These are phyloP conservation scores for Scedosporium boydii DNA, from an alignment of 2,329 filamentous ascomycete genomes.

Conservation along the genomic window DNA sequence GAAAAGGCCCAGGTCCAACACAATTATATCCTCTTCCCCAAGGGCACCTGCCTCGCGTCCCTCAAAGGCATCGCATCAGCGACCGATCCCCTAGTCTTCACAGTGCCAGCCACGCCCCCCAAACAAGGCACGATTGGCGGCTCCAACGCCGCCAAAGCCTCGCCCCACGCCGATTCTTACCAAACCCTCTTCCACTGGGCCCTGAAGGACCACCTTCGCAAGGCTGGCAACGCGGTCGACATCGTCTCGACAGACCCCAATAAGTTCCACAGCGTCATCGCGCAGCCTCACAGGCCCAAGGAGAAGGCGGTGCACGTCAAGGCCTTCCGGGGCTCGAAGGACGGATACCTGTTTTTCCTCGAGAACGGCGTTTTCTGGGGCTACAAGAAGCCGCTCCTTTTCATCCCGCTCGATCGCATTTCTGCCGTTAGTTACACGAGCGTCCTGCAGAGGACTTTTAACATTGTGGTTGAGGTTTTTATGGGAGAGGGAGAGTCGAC, in stretches of 20 bases:
- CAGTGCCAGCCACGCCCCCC: constrained; percentile 47
- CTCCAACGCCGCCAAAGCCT: constrained; percentile 35
- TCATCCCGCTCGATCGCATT: constrained; percentile 52
- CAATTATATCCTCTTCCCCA: constrained; percentile 56
- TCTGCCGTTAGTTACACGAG: constrained; percentile 57
- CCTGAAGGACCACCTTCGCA: constrained; percentile 39
- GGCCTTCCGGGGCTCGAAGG: constrained; percentile 58
- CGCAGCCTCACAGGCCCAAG: constrained; percentile 47
- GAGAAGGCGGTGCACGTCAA: constrained; percentile 58
- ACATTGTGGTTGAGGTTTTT: constrained; percentile 54
- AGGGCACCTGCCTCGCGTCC: constrained; percentile 41
- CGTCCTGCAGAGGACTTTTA: constrained; percentile 60
- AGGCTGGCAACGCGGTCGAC: constrained; percentile 34
- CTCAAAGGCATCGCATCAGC: constrained; percentile 25
- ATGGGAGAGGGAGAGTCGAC: constrained; percentile 32
- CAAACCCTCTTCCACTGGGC: constrained; percentile 53
- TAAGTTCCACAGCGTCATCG: constrained; percentile 47
- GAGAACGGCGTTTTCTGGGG: constrained; percentile 59
- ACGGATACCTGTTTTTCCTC: constrained; percentile 59
- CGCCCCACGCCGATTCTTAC: constrained; percentile 49
- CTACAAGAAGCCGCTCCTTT: constrained; percentile 60
- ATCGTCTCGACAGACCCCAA: constrained; percentile 44
- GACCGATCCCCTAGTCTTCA: constrained; percentile 54
- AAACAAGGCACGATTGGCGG: constrained; percentile 50
- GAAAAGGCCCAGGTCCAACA: constrained; percentile 57